These are phyloP conservation scores for Perkinsus chesapeaki DNA, from an alignment of 169 alveolate species.

Conservation along the genomic window DNA sequence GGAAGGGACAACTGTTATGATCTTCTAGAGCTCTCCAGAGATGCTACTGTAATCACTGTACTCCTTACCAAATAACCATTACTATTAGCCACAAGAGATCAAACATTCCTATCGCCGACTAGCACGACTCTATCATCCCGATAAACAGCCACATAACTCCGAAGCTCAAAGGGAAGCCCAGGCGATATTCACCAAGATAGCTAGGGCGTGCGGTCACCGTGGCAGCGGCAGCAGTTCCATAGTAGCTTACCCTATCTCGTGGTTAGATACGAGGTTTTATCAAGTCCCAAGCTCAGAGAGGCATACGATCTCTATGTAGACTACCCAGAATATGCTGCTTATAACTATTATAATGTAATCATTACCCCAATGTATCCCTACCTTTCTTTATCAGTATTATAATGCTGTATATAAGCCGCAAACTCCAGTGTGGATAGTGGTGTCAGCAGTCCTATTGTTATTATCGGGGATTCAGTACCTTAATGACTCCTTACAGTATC, in stretches of 20 bases:
- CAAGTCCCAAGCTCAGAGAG: neutral
- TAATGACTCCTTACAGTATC: neutral
- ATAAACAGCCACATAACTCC: neutral
- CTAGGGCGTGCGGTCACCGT: neutral
- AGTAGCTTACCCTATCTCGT: neutral
- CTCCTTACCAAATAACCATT: neutral
- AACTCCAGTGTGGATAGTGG: neutral
- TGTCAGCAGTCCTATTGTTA: neutral
- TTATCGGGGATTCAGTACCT: neutral
- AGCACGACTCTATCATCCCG: neutral
- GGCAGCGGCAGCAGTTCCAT: neutral
- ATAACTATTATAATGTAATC: neutral
- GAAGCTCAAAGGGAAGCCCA: neutral
- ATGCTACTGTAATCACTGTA: neutral
- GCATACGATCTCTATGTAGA: neutral
- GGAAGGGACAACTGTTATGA: neutral
- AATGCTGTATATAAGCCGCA: neutral
- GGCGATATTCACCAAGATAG: neutral
- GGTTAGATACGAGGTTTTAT: neutral
- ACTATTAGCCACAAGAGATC: neutral
- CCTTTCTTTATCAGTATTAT: neutral
- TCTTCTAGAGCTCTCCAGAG: neutral
- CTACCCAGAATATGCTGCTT: neutral
- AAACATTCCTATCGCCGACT: neutral
- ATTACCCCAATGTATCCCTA: neutral